Base-by-base conservation (phyloP, 2,329 filamentous ascomycete species). In the Tolypocladium pustulatum region DNA sequence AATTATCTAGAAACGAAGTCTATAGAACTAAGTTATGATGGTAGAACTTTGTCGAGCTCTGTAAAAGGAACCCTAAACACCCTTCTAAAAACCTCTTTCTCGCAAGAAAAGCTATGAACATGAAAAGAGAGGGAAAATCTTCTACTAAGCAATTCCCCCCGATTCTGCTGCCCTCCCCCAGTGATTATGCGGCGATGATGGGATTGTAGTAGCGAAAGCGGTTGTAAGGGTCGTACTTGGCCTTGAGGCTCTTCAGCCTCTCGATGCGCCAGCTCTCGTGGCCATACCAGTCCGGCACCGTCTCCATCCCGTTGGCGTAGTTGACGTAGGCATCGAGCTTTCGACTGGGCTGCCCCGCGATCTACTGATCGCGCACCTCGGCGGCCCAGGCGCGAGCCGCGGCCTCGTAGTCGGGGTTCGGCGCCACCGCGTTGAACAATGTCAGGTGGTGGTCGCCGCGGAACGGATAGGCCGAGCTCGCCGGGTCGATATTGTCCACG, bases 231-330 rank as follows among this genome's bases (percentile, higher is more conserved):
- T 58, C 56, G 36, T 54, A 58, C 17, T 40, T 54, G 36, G 46
- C 46, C 56, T 58, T 58, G 7, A 58, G 40, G 15, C n/a, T 20
- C 5, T 49, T 32, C n/a, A 58, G 46, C 37, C 52, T 30, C 27
- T 38, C 32, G 30, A 58, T 20, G 7, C 52, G 46, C 53, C 53
- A 54, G 5, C 34, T 34, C 36, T 58, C 56, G 36, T 64, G 57
- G 1, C 67, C 64, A 38, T 68, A 69, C 2, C 62, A 55, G 5
- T 58, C 46, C 27, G 66, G 60, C n/a, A 65, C 27, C 0, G 61
- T 32, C 53, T 68, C 66, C 13, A 58, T 27, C 4, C 66, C 65
- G 4, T 40, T 55, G 13, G 64, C 66, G 40, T 69, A 68, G 54
- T 69, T 69, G 13, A 67, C 61, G 25, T 68, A 69, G 10, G 60